Percentiles rank a stretch among this genome's conserved stretches.
Conservation (phyloP, 176 grass and related monocot species). For the Carex myosuroides region DNA sequence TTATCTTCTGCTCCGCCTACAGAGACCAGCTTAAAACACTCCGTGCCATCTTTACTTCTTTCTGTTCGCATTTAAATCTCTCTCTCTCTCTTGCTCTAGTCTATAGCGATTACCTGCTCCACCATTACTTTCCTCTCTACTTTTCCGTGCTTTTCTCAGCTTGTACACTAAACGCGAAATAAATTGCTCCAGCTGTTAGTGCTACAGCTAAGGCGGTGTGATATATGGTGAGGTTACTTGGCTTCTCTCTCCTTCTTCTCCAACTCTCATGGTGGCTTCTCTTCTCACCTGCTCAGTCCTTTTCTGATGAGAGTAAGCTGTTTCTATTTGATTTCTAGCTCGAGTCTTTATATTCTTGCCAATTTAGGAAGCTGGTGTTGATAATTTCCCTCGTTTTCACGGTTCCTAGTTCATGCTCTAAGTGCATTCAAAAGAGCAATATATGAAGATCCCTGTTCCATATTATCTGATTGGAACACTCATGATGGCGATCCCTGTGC, state of each 20-base stretch:
- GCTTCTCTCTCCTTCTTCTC: conserved; percentile 25
- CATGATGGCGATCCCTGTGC: conserved; percentile 41
- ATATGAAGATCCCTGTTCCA: conserved; percentile 55
- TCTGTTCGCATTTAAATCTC: conserved; percentile 27
- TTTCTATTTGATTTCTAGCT: neutral
- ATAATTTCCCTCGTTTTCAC: neutral
- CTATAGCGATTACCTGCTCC: conserved; percentile 21
- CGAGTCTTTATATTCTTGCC: neutral
- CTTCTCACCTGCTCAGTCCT: conserved; percentile 19
- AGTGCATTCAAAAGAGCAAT: conserved; percentile 61
- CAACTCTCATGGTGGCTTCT: conserved; percentile 31
- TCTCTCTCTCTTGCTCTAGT: neutral
- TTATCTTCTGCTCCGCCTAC: neutral
- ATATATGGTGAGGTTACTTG: conserved; percentile 39
- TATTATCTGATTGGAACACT: conserved; percentile 68
- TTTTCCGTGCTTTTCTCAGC: neutral
- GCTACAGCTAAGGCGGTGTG: neutral
- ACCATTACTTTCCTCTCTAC: neutral
- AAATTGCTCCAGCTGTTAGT: neutral
- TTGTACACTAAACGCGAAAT: neutral
- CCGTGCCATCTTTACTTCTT: conserved; percentile 6
- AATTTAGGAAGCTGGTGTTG: neutral
- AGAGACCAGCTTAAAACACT: neutral
- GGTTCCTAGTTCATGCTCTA: conserved; percentile 45
- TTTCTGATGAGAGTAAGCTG: conserved; percentile 53